Percentiles rank a stretch among this genome's conserved stretches.
These are phyloP conservation scores for Porphyrellus sp. DNA, from an alignment of 1,284 basidiomycete genomes.

Conservation along the genomic window DNA sequence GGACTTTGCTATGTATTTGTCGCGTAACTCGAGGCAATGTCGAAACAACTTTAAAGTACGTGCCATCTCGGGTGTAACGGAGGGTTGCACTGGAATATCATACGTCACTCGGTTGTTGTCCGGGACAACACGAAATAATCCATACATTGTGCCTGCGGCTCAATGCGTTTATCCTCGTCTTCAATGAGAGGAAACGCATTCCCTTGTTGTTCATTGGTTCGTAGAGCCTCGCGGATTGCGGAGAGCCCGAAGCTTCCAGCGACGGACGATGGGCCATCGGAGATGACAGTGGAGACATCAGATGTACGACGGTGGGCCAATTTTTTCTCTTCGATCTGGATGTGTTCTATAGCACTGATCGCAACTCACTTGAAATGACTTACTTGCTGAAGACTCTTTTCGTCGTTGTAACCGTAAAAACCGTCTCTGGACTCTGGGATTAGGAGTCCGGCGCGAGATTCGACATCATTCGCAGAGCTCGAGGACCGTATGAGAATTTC, in stretches of 20 bases:
- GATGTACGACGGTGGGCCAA: conserved; percentile 55
- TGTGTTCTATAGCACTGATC: conserved; percentile 3
- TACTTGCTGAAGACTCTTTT: conserved; percentile 70
- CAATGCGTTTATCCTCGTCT: conserved; percentile 39
- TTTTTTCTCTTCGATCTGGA: conserved; percentile 70
- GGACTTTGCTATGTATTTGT: conserved; percentile 88
- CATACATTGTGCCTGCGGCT: conserved; percentile 31
- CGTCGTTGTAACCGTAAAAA: conserved; percentile 74
- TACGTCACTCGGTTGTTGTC: conserved; percentile 13
- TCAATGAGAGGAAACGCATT: conserved; percentile 36
- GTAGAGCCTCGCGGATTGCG: conserved; percentile 36
- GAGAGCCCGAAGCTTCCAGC: conserved; percentile 42
- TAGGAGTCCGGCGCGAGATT: conserved; percentile 35
- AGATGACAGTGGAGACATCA: conserved; percentile 36
- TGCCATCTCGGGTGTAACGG: conserved; percentile 51
- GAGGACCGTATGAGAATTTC: not conserved
- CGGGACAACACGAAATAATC: not conserved
- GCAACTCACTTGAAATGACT: conserved; percentile 25
- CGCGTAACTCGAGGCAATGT: conserved; percentile 81
- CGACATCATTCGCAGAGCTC: conserved; percentile 11
- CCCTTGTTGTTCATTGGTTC: conserved; percentile 20
- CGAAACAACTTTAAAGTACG: conserved; percentile 63
- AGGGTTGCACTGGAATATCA: conserved; percentile 34
- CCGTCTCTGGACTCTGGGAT: conserved; percentile 63
- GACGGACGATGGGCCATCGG: conserved; percentile 41